phyloP scores from a whole-genome alignment of 2,329 filamentous ascomycete species.

The Epichloe elymi region DNA sequence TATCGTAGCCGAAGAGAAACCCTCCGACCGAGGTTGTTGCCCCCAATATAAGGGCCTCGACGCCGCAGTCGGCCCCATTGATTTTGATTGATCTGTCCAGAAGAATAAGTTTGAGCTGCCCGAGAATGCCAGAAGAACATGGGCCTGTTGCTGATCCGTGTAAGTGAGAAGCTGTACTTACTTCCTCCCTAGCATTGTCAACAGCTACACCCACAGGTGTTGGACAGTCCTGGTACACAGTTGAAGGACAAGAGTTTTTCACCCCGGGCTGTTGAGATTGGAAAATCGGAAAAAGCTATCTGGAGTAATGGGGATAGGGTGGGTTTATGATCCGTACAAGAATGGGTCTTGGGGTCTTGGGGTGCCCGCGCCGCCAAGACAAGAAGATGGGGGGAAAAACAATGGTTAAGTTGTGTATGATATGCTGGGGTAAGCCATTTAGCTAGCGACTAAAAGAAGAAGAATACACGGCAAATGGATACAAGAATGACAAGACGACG shows the following conservation, averaged over 20 bases:
- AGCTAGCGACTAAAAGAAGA: neutral
- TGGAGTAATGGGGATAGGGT: neutral
- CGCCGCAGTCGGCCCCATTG: conserved; percentile 29
- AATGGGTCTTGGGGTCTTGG: neutral
- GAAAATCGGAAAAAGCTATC: neutral
- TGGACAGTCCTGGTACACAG: neutral
- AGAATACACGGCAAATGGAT: neutral
- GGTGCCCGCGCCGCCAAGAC: neutral
- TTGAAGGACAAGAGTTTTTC: neutral
- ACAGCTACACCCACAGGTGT: neutral
- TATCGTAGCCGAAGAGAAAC: conserved; percentile 52
- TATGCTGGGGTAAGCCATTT: neutral
- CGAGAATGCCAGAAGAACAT: neutral
- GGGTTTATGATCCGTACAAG: neutral
- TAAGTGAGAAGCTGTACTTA: neutral
- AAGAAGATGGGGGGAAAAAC: neutral
- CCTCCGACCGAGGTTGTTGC: conserved; percentile 44
- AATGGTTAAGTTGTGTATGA: neutral
- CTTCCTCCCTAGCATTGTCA: conserved; percentile 3
- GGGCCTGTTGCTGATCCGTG: neutral
- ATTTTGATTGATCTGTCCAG: conserved; percentile 24
- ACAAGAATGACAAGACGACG: neutral
- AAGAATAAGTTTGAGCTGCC: neutral
- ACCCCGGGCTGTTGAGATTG: neutral
- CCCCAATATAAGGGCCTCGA: conserved; percentile 30